These are phyloP conservation scores for Gnetum montanum DNA, from an alignment of 75 land plant species.

Conservation along the genomic window DNA sequence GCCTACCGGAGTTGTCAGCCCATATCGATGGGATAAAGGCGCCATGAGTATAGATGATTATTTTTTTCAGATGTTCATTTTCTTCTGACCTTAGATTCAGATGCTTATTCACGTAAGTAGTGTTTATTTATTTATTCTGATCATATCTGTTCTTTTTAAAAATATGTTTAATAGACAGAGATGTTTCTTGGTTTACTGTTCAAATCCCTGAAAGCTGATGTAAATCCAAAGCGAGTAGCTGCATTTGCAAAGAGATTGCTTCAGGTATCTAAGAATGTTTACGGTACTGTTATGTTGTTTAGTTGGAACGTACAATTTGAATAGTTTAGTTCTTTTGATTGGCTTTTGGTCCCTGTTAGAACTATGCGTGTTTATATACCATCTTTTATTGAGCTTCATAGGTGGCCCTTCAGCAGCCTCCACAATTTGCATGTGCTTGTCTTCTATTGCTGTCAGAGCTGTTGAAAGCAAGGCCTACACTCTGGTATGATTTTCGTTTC, in stretches of 20 bases:
- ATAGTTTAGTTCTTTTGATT: not conserved
- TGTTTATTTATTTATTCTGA: no score
- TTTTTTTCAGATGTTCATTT: no score
- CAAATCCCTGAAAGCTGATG: slow-evolving; percentile 77
- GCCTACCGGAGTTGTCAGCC: no score
- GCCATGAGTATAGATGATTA: no score
- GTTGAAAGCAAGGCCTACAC: slow-evolving; percentile 78
- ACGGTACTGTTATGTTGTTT: no score
- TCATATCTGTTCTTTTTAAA: no score
- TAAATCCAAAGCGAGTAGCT: slow-evolving; percentile 69
- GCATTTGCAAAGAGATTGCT: slow-evolving; percentile 84
- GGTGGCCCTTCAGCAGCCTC: slow-evolving; percentile 92
- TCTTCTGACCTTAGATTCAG: no score
- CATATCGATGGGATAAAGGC: no score
- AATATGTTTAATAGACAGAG: no score
- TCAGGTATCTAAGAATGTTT: slow-evolving; percentile 74
- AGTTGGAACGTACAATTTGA: not conserved
- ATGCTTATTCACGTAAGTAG: no score
- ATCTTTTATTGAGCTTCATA: slow-evolving; percentile 9
- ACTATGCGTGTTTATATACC: not conserved
- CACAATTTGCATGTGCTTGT: slow-evolving; percentile 93
- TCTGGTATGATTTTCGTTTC: slow-evolving; percentile 58
- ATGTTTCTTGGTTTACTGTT: slow-evolving; percentile 80
- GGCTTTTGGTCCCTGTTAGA: no score
- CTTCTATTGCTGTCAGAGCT: slow-evolving; percentile 86